phyloP scores from a whole-genome alignment of 345 rosid species.

The Acer yangbiense region DNA sequence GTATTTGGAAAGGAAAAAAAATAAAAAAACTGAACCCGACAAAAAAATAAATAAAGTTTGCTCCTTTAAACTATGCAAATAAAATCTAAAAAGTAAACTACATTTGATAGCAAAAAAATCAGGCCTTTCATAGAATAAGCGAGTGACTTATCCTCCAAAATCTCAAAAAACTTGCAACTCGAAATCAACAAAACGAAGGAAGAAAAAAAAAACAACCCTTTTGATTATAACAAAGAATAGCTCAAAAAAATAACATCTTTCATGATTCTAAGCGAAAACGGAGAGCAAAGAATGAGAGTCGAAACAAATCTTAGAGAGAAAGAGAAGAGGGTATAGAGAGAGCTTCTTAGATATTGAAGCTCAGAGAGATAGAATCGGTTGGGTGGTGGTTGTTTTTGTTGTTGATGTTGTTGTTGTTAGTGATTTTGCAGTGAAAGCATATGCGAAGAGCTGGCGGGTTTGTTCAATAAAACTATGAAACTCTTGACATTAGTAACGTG shows the following conservation, averaged over 20 bases:
- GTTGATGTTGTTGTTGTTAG: neutral
- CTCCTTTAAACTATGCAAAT: neutral
- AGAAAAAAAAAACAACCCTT: conserved; percentile 20
- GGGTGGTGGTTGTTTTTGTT: conserved; percentile 25
- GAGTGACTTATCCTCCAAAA: conserved; percentile 11
- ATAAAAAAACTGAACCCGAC: neutral
- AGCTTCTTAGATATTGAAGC: conserved; percentile 1
- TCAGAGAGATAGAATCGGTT: conserved; percentile 21
- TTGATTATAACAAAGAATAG: neutral
- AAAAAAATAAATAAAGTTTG: neutral
- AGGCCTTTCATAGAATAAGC: conserved; percentile 1
- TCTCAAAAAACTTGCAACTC: conserved; percentile 17
- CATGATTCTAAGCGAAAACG: neutral
- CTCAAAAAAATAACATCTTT: neutral
- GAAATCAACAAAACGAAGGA: conserved; percentile 15
- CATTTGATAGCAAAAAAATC: neutral
- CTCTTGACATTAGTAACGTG: conserved; percentile 48
- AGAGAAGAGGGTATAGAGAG: neutral
- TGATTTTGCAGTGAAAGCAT: conserved; percentile 26
- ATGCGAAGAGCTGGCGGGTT: conserved; percentile 22
- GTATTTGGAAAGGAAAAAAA: neutral
- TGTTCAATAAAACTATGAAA: neutral
- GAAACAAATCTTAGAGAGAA: neutral
- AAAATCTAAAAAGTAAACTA: neutral
- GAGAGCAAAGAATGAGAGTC: neutral